phyloP scores from a whole-genome alignment of 352 stramenopile species.

The Phytophthora megakarya region DNA sequence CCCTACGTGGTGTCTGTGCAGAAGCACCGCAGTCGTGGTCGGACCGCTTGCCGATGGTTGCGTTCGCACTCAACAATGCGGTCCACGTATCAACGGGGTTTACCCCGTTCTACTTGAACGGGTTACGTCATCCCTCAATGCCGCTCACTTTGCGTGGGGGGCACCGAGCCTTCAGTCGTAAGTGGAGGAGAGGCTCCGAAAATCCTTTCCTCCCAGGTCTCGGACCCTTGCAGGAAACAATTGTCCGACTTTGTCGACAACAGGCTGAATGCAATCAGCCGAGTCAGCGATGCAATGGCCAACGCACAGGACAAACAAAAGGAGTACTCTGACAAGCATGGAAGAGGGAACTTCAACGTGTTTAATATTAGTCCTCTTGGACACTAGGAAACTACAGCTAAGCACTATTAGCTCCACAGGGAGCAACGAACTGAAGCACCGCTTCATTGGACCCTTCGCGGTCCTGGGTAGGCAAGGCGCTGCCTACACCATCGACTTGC shows the following conservation, averaged over 20 bases:
- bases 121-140: no score
- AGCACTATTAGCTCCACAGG: background rate
- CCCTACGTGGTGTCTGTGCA: constrained; percentile 23
- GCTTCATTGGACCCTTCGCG: constrained; percentile 25
- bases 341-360: constrained; percentile 6
- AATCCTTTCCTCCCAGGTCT: no score
- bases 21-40: constrained; percentile 14
- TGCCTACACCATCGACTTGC: constrained; percentile 6
- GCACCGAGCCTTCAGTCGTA: no score
- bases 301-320: background rate
- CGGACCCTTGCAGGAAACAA: no score
- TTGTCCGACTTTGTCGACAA: no score
- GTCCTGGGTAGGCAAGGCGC: background rate
- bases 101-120: no score
- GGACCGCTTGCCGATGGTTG: background rate
- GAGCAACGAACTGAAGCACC: constrained; percentile 20
- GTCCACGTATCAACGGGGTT: no score
- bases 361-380: background rate
- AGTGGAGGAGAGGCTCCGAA: no score
- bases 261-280: no score
- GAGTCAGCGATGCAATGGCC: no score
- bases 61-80: no score
- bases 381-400: constrained; percentile 14
- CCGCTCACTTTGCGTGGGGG: no score
- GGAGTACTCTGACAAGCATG: constrained; percentile 5